A percentile compares a stretch with the other conserved stretches of the same genome.
Conservation (phyloP, 208 protist species). For the Leishmania mexicana region DNA sequence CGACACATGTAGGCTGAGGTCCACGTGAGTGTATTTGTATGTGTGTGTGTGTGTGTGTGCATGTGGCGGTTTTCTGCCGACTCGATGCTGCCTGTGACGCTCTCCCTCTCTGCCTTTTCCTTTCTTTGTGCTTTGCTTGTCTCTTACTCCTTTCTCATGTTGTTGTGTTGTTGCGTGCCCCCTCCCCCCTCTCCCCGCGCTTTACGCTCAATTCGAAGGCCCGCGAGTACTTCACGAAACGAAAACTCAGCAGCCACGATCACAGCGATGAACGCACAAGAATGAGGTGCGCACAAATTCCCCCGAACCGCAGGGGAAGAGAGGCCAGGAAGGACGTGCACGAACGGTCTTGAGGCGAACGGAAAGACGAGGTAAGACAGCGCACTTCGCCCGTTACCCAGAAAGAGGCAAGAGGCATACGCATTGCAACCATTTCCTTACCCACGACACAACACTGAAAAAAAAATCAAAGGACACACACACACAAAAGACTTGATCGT, state of each 20-base stretch:
- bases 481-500: no score
- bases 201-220: neutral
- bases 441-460: no score
- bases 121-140: neutral
- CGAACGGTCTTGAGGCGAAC: neutral
- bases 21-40: no score
- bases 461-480: no score
- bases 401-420: neutral
- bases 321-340: neutral
- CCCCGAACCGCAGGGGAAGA: neutral
- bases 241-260: no score
- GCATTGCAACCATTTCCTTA: no score
- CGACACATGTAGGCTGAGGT: neutral
- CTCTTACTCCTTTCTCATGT: neutral
- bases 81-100: neutral
- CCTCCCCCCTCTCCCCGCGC: no score
- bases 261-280: no score
- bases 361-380: neutral
- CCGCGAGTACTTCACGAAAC: neutral
- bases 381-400: neutral
- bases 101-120: neutral
- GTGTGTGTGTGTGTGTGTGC: no score
- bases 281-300: no score
- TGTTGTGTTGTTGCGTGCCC: neutral
- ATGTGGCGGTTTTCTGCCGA: no score